phyloP scores from a whole-genome alignment of 2,329 filamentous ascomycete species.

The Epichloe festucae region DNA sequence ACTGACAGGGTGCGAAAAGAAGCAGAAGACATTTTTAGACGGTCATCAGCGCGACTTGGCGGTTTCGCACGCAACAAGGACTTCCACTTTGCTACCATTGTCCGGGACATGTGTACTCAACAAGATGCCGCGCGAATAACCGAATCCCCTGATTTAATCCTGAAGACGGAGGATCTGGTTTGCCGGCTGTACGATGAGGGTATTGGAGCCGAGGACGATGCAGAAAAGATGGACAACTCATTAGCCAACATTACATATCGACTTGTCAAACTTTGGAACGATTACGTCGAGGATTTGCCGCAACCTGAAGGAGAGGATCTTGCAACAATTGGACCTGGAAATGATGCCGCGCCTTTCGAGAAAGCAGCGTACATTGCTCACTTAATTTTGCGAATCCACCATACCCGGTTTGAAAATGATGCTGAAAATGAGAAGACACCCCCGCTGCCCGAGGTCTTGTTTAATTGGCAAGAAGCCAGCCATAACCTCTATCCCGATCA shows the following conservation, averaged over 20 bases:
- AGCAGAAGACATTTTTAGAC: constrained; percentile 42
- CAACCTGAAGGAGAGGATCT: constrained; percentile 38
- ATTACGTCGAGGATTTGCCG: constrained; percentile 35
- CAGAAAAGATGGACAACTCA: constrained; percentile 41
- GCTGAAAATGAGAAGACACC: constrained; percentile 27
- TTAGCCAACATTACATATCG: constrained; percentile 39
- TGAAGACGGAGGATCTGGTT: constrained; percentile 63
- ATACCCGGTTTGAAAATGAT: constrained; percentile 38
- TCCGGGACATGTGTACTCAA: constrained; percentile 51
- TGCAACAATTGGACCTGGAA: constrained; percentile 52
- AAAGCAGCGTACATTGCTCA: constrained; percentile 72
- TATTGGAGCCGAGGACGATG: constrained; percentile 41
- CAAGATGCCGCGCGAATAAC: constrained; percentile 45
- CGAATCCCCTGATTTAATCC: constrained; percentile 59
- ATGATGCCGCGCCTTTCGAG: constrained; percentile 48
- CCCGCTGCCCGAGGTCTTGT: constrained; percentile 62
- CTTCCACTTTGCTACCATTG: constrained; percentile 56
- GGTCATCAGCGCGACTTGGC: constrained; percentile 34
- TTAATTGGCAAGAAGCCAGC: constrained; percentile 69
- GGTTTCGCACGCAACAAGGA: constrained; percentile 34
- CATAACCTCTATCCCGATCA: constrained; percentile 62
- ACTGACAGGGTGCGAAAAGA: constrained; percentile 39
- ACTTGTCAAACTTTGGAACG: constrained; percentile 43
- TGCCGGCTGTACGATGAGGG: constrained; percentile 51
- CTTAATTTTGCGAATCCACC: constrained; percentile 66